Evolutionary conservation across 495 filamentous ascomycete species (phyloP).

Genomic region (Neurospora sp.): DNA sequence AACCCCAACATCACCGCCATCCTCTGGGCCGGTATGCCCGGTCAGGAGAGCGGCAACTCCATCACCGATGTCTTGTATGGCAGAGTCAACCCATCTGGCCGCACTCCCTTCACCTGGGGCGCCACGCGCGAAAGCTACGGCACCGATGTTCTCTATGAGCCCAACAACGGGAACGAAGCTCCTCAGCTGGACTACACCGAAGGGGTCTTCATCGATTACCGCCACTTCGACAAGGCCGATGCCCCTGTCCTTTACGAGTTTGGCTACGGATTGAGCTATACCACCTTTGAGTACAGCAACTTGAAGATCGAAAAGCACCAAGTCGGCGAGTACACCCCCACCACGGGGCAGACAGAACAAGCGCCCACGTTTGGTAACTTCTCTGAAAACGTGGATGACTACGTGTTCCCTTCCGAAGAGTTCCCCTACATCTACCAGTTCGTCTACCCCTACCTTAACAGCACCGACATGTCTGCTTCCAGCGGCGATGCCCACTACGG

Average conservation of each 20-base stretch:
- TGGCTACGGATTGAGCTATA: slow-evolving; percentile 84
- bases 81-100: slow-evolving; percentile 71
- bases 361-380: slow-evolving; percentile 63
- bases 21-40: slow-evolving; percentile 85
- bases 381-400: slow-evolving; percentile 52
- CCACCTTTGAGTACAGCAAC: slow-evolving; percentile 71
- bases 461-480: slow-evolving; percentile 47
- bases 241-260: slow-evolving; percentile 81
- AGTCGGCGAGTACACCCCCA: slow-evolving; percentile 48
- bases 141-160: slow-evolving; percentile 58
- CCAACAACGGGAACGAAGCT: slow-evolving; percentile 57
- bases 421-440: slow-evolving; percentile 40
- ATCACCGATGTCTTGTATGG: slow-evolving; percentile 89
- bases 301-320: slow-evolving; percentile 49
- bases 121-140: slow-evolving; percentile 64
- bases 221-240: slow-evolving; percentile 67
- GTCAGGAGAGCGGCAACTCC: slow-evolving; percentile 86
- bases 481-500: slow-evolving; percentile 63
- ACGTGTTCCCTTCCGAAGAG: slow-evolving; percentile 62
- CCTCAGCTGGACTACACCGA: slow-evolving; percentile 80
- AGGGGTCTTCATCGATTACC: slow-evolving; percentile 91
- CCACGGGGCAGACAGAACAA: slow-evolving; percentile 52
- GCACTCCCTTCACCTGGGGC: slow-evolving; percentile 84
- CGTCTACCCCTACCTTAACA: slow-evolving; percentile 91
- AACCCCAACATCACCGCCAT: slow-evolving; percentile 92